Evolutionary conservation across 2,329 filamentous ascomycete species (phyloP), one percentile per base, ranked within the genome.

Genomic region (Trichoderma oligosporum): DNA sequence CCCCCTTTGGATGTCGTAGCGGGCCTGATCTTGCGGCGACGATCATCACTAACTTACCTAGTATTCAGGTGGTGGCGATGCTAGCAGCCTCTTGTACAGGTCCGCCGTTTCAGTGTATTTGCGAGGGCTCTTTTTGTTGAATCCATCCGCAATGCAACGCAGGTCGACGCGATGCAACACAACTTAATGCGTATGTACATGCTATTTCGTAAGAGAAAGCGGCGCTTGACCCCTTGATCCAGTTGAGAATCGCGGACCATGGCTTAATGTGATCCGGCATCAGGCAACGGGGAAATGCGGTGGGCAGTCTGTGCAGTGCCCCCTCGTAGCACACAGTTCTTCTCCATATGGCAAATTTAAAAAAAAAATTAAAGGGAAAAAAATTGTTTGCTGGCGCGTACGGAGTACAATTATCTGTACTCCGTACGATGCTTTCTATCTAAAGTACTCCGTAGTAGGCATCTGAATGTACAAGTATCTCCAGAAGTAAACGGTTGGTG

Each of bases 211-310:
- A 38, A 35, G 27, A 27, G 14, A 18, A 35, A 33, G 25, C 38
- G 38, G 38, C 22, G 20, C 7, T 29, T 1, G 31, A 36, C 49
- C 38, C 33, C 25, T 38, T 25, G 52, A 38, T 38, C 31, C 33
- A 29, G 52, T 29, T 45, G n/a, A 46, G 31, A 44, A 29, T 45
- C 52, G 33, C 52, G 41, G 52, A 24, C 41, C 41, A 46, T 24
- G 39, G 41, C 52, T 46, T n/a, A 22, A 46, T 46, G 41, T 39
- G 41, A 55, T n/a, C 41, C 31, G 51, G 31, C 41, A 22, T 38
- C 41, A 46, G 16, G 41, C 52, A 46, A 46, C 38, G 41, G 24
- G 41, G 52, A 46, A n/a, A 55, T 55, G 52, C 52, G 52, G 52
- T 55, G 52, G 45, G 29, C 47, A 27, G 16, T 3, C 16, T 7